Evolutionary conservation across 768 basidiomycete genomes (phyloP), one percentile per base, ranked within the genome.

Genomic region (Cyclocybe cylindracea): DNA sequence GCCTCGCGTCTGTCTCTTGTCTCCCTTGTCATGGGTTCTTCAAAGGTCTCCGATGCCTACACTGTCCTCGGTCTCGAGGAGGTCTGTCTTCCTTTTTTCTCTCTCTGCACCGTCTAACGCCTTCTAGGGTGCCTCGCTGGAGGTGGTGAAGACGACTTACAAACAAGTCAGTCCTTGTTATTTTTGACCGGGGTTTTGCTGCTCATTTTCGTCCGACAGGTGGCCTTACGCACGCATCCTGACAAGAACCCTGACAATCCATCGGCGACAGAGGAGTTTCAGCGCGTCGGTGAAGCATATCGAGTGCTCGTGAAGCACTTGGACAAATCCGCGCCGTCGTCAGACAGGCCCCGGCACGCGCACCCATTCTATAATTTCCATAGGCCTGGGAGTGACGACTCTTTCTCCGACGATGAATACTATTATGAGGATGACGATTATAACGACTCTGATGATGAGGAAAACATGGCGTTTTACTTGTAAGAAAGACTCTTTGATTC

Each of bases 171-270:
- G 68, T 59, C 34, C 49, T 32, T 53, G 10, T 24, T 18, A 8
- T 42, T 39, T 43, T 39, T 38, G 19, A 46, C 47, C 10, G 35
- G 50, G 44, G n/a, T 24, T 14, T 24, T 10, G 16, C 8, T 34
- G 52, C 40, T 50, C 36, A 39, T 51, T 40, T 36, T 39, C 48
- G 31, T 33, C 43, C 48, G 14, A 36, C 19, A 87, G 83, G 71
- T 84, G 47, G 87, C 87, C 4, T 70, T 89, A 18, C 76, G 76
- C 14, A 86, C 82, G 0, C 89, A 91, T 68, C 88, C 89, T 7
- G 89, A 89, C 70, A 90, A 89, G 70, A 89, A 89, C 52, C 83
- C 77, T 0, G 78, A 77, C 38, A 81, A 89, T 57, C 77, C 76
- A 37, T 72, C 77, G 57, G 88, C 87, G 41, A 89, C 88, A 36